Evolutionary conservation across 441 rosid species (phyloP), one percentile per base, ranked within the genome.

Genomic region (Populus hybrid): DNA sequence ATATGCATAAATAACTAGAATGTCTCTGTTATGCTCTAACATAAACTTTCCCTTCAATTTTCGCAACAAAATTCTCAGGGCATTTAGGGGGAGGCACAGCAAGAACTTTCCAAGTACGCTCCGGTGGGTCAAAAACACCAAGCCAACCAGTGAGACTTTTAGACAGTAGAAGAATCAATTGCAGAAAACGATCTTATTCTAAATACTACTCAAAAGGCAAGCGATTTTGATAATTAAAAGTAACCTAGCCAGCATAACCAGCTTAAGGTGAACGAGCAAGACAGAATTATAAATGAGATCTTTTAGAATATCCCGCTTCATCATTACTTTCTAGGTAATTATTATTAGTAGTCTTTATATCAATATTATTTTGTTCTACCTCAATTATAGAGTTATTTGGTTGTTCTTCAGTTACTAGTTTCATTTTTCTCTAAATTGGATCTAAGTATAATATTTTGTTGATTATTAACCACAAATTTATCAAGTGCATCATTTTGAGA

Each of bases 161-260:
- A 88, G 84, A 74, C 88, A 87, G 79, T 90, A 86, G 77, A 88
- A 90, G 38, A 73, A 65, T 34, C 88, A 90, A 67, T 74, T 78
- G 82, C 89, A 86, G 85, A 84, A 90, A 73, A 88, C 91, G 65
- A 88, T 77, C 80, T 90, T 90, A 71, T 90, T 86, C 93, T 91
- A 90, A 70, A 87, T 87, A 80, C 88, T 90, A 72, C 93, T 84
- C 24, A 88, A 88, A 90, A 59, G 93, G 90, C 83, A 90, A 73
- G 69, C 89, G 88, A 50, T 90, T 90, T 73, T 81, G 89, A 78
- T 88, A 82, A 82, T 83, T 87, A 67, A 86, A 88, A 21, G 92
- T 89, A 67, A 69, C 72, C 93, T 28, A 28, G 30, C 30, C 30
- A 28, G 30, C 30, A 28, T 28, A 28, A 28, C 30, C 30, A 28